These are phyloP conservation scores for Geoglossum glabrum DNA, from an alignment of 495 filamentous ascomycete genomes.

Conservation along the genomic window DNA sequence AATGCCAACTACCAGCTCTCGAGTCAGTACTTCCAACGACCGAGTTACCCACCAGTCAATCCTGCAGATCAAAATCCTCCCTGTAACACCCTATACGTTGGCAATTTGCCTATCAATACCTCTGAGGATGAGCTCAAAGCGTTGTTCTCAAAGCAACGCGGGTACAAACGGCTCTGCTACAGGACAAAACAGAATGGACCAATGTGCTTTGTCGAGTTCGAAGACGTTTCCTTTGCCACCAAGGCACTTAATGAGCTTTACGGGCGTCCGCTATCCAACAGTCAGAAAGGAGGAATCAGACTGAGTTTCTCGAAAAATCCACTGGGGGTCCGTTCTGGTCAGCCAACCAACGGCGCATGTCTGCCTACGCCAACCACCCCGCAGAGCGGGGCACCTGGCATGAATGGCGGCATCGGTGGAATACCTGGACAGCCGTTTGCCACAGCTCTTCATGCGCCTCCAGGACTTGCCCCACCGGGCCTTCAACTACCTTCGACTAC, in stretches of 20 bases:
- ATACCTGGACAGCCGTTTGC: constrained; percentile 42
- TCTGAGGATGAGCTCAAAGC: constrained; percentile 93
- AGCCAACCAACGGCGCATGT: constrained; percentile 32
- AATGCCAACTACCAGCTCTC: constrained; percentile 35
- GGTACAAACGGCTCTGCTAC: constrained; percentile 91
- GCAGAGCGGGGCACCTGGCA: constrained; percentile 25
- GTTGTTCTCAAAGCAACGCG: constrained; percentile 82
- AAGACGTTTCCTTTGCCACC: constrained; percentile 83
- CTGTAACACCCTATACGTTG: constrained; percentile 95
- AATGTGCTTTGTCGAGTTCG: constrained; percentile 99
- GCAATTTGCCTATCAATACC: constrained; percentile 83
- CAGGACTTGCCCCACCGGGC: constrained; percentile 54
- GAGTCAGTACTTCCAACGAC: constrained; percentile 38
- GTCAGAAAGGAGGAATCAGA: constrained; percentile 90
- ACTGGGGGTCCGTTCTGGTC: constrained; percentile 70
- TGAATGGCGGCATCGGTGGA: constrained; percentile 24
- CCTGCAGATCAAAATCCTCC: constrained; percentile 94
- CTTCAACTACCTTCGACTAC: constrained; percentile 26
- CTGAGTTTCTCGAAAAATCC: constrained; percentile 97
- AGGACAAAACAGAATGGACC: constrained; percentile 96
- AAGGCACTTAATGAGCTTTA: constrained; percentile 86
- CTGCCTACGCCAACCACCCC: constrained; percentile 28
- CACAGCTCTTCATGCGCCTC: constrained; percentile 53
- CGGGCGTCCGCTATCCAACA: constrained; percentile 73
- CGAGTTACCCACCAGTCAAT: constrained; percentile 73